These are phyloP conservation scores for Hyphodiscus hymeniophilus DNA, from an alignment of 495 filamentous ascomycete genomes.

Conservation along the genomic window DNA sequence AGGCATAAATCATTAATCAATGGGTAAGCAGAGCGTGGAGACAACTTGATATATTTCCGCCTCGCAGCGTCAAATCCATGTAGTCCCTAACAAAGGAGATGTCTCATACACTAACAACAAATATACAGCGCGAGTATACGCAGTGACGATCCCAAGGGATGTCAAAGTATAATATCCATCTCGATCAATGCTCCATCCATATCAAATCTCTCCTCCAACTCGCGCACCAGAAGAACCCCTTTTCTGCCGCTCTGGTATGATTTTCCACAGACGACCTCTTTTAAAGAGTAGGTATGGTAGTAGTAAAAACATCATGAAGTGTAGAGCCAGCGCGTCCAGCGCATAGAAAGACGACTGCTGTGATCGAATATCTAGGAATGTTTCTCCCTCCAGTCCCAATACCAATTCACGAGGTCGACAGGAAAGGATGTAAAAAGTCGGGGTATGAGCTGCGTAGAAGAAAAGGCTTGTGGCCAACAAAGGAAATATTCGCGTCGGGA, in stretches of 20 bases:
- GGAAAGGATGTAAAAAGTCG: neutral
- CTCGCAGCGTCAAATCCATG: conserved; percentile 1
- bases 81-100: neutral
- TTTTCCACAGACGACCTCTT: neutral
- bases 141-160: neutral
- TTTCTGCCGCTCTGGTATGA: neutral
- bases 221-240: neutral
- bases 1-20: too few species aligned
- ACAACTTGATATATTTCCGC: conserved; percentile 6
- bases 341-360: neutral
- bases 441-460: neutral
- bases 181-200: neutral
- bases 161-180: neutral
- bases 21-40: neutral
- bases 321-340: neutral
- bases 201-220: too few species aligned
- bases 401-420: neutral
- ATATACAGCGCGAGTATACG: neutral
- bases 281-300: neutral
- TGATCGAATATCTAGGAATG: neutral
- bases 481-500: conserved; percentile 11
- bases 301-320: neutral
- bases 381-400: neutral
- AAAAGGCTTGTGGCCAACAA: conserved; percentile 14
- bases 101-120: neutral